Evolutionary conservation across 352 stramenopile genomes (phyloP).

Genomic region (Pythium pyrilobum): DNA sequence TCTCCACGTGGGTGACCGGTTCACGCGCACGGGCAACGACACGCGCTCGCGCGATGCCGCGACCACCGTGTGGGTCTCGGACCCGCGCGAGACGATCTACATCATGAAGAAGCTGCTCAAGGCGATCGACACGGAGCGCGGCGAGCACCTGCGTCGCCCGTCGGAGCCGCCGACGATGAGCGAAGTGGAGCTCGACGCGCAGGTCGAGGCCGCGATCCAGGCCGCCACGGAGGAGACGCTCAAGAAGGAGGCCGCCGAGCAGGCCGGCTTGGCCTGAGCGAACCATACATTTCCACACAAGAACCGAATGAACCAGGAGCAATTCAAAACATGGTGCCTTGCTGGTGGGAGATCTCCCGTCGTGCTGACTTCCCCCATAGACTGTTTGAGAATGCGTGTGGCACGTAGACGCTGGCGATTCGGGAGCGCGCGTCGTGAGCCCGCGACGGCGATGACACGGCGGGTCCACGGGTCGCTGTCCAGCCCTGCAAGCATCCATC

Average conservation of each 20-base stretch:
- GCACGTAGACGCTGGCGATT: too few species aligned
- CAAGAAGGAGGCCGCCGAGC: slow-evolving; percentile 1
- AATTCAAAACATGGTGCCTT: too few species aligned
- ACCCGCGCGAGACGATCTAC: slow-evolving; percentile 92
- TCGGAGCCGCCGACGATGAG: slow-evolving; percentile 15
- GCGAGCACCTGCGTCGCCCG: slow-evolving; percentile 26
- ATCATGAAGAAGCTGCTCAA: slow-evolving; percentile 92
- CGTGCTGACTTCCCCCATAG: too few species aligned
- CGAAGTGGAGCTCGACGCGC: slow-evolving; percentile 38
- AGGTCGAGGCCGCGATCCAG: slow-evolving; percentile 60
- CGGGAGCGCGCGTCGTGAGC: too few species aligned
- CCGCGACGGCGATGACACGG: too few species aligned
- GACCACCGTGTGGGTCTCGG: slow-evolving; percentile 94
- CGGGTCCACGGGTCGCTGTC: too few species aligned
- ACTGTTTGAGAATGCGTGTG: too few species aligned
- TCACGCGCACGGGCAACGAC: slow-evolving; percentile 91
- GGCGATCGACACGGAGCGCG: slow-evolving; percentile 39
- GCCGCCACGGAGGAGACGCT: slow-evolving; percentile 36
- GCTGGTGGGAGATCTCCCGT: too few species aligned
- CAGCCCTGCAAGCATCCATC: too few species aligned
- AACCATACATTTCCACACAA: too few species aligned
- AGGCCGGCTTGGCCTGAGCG: background rate
- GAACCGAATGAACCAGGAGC: too few species aligned
- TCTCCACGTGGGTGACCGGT: slow-evolving; percentile 94
- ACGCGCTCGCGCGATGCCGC: slow-evolving; percentile 88